Evolutionary conservation across 768 basidiomycete species (phyloP).

Genomic region (Grammothele lineata): DNA sequence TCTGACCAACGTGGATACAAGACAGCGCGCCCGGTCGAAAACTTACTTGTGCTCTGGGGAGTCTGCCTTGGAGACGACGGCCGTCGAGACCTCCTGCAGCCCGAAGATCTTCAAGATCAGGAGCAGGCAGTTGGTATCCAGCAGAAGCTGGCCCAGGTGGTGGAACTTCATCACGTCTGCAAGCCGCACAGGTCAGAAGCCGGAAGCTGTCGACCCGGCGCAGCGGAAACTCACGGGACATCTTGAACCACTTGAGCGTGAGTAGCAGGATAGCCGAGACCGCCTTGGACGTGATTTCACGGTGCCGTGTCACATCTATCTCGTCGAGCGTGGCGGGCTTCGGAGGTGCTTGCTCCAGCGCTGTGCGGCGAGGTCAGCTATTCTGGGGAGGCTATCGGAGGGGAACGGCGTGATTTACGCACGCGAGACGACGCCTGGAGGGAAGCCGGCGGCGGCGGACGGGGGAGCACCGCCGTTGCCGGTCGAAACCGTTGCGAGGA

Average conservation of each 20-base stretch:
- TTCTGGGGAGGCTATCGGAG: no score
- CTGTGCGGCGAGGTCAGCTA: no score
- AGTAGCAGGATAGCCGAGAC: conserved; percentile 92
- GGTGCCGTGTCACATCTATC: conserved; percentile 88
- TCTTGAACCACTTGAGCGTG: conserved; percentile 97
- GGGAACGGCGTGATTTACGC: conserved; percentile 22
- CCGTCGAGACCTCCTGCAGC: conserved; percentile 82
- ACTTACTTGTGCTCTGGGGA: conserved; percentile 79
- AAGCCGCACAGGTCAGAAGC: background rate
- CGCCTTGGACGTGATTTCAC: conserved; percentile 96
- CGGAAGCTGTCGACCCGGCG: background rate
- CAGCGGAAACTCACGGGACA: conserved; percentile 69
- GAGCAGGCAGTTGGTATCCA: conserved; percentile 92
- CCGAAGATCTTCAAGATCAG: conserved; percentile 98
- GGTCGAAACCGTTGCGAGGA: conserved; percentile 91
- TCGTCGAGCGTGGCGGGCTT: conserved; percentile 83
- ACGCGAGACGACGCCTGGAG: conserved; percentile 67
- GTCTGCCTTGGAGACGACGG: conserved; percentile 87
- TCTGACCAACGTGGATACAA: no score
- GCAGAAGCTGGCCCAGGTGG: conserved; percentile 89
- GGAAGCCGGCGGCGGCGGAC: conserved; percentile 67
- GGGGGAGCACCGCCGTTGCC: conserved; percentile 53
- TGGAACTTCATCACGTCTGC: conserved; percentile 98
- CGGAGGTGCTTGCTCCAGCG: conserved; percentile 56
- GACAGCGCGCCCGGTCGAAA: no score